Percentiles rank a stretch among this genome's conserved stretches.
These are phyloP conservation scores for Zalerion maritima DNA, from an alignment of 495 filamentous ascomycete species.

Conservation along the genomic window DNA sequence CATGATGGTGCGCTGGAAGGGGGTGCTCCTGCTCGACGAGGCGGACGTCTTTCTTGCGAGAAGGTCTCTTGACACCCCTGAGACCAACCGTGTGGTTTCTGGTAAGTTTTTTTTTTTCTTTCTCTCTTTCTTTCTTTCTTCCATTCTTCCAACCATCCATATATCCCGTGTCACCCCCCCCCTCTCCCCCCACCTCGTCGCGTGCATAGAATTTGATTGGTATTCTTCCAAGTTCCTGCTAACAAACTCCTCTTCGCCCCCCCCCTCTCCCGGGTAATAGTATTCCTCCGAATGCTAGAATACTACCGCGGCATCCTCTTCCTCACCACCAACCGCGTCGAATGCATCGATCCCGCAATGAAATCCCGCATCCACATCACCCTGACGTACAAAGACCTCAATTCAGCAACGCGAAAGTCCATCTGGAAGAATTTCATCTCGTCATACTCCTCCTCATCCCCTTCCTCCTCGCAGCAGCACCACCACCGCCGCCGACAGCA, in stretches of 20 bases:
- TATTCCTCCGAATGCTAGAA: conserved; percentile 36
- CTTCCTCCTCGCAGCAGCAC: conserved; percentile 6
- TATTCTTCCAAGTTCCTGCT: too few species aligned
- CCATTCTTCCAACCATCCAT: too few species aligned
- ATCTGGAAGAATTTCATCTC: conserved; percentile 32
- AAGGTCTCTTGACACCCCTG: conserved; percentile 28
- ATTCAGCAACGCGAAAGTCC: too few species aligned
- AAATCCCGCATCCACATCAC: conserved; percentile 34
- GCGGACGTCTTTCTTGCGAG: conserved; percentile 37
- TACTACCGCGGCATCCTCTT: conserved; percentile 38
- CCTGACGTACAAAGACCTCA: conserved; percentile 28
- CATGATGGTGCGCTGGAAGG: conserved; percentile 34
- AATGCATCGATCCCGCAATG: conserved; percentile 34
- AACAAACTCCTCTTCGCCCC: too few species aligned
- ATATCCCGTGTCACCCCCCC: too few species aligned
- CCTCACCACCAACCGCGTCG: conserved; percentile 38
- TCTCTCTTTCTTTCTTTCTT: too few species aligned
- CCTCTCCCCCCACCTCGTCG: too few species aligned
- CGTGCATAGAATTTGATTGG: too few species aligned
- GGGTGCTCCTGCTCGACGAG: conserved; percentile 39
- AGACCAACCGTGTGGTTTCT: conserved; percentile 36
- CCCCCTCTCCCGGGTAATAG: too few species aligned
- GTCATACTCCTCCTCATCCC: conserved; percentile 2
- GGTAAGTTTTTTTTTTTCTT: conserved; percentile 5
- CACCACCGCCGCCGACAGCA: too few species aligned